These are phyloP conservation scores for Eragrostis tef DNA, from an alignment of 202 grass and related monocot genomes.

Conservation along the genomic window DNA sequence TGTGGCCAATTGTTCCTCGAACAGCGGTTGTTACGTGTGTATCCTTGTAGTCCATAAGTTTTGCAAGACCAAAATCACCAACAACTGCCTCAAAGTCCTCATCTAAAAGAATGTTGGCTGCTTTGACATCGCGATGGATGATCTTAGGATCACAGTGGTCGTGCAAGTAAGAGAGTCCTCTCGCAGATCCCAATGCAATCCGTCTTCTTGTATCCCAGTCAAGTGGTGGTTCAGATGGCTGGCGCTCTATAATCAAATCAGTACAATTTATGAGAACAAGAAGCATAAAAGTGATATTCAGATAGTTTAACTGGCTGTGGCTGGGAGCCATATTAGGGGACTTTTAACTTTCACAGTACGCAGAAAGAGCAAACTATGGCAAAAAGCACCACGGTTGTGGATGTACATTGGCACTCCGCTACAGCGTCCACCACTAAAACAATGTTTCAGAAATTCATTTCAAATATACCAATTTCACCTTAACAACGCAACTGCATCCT, in stretches of 20 bases:
- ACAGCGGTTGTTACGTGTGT: constrained; percentile 89
- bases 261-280: constrained; percentile 32
- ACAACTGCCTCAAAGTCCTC: constrained; percentile 90
- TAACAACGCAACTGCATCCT: constrained; percentile 40
- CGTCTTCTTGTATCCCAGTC: constrained; percentile 67
- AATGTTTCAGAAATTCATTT: constrained; percentile 38
- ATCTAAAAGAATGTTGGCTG: constrained; percentile 85
- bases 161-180: constrained; percentile 88
- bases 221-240: constrained; percentile 62
- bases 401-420: constrained; percentile 15
- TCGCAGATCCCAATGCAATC: constrained; percentile 79
- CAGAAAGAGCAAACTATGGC: constrained; percentile 25
- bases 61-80: constrained; percentile 86
- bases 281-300: constrained; percentile 19
- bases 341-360: constrained; percentile 42
- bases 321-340: constrained; percentile 6
- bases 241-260: constrained; percentile 21
- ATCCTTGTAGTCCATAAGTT: constrained; percentile 88
- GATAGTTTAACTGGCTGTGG: neutral
- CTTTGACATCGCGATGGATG: constrained; percentile 90
- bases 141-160: constrained; percentile 94
- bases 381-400: neutral
- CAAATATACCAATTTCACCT: constrained; percentile 40
- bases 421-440: neutral
- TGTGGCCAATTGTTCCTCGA: constrained; percentile 80